phyloP scores from a whole-genome alignment of 495 filamentous ascomycete species.

The Penicillium salamii region DNA sequence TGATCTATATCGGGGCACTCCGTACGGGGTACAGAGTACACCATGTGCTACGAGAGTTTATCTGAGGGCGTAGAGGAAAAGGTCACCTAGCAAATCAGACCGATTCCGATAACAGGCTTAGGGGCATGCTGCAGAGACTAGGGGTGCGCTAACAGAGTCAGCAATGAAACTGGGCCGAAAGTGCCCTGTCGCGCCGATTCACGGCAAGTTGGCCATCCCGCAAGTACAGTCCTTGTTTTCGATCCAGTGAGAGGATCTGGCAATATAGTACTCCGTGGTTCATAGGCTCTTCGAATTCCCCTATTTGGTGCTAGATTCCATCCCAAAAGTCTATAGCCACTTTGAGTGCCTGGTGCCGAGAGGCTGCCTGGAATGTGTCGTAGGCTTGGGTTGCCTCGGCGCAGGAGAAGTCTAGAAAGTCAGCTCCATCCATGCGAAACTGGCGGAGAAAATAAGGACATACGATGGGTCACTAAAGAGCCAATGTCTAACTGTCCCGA shows the following conservation, averaged over 20 bases:
- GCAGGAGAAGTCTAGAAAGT: background rate
- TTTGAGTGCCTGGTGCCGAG: constrained; percentile 20
- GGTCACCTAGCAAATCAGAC: background rate
- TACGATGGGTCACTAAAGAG: constrained; percentile 43
- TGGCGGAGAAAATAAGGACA: background rate
- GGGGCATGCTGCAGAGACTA: no score
- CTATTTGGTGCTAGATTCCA: no score
- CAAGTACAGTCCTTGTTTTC: background rate
- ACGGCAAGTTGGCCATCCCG: constrained; percentile 3
- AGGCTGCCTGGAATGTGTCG: constrained; percentile 13
- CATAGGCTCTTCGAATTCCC: no score
- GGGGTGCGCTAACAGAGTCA: no score
- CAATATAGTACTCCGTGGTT: no score
- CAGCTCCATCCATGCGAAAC: no score
- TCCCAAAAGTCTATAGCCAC: constrained; percentile 24
- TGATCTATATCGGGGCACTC: no score
- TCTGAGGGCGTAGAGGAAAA: background rate
- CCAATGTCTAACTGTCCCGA: constrained; percentile 17
- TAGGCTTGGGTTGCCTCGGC: constrained; percentile 11
- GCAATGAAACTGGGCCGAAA: no score
- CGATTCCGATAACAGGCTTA: background rate
- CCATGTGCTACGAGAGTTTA: no score
- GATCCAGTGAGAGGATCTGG: no score
- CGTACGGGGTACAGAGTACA: no score
- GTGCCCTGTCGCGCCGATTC: background rate